Base-by-base conservation (phyloP, 139 green algal genomes). In the Chlamydomonas sp. region DNA sequence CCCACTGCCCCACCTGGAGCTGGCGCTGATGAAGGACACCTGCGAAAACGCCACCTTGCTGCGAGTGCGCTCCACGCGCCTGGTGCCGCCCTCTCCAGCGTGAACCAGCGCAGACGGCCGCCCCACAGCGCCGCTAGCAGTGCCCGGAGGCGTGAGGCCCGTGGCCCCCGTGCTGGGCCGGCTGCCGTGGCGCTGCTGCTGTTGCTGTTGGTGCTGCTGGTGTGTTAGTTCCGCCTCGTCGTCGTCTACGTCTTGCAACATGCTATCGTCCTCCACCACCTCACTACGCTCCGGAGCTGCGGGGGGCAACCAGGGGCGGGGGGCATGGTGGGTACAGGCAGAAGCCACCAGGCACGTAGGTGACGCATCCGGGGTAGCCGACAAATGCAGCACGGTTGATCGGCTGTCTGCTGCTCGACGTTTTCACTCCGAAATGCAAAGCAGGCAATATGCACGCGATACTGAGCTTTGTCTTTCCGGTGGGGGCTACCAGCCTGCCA, bases 1-100 rank as follows among this genome's bases (percentile, higher is more conserved):
- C 31, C 31, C 31, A 49, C 31, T 49, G 31, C 31, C 31, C 31
- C 31, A 49, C 31, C 31, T 49, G 31, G 31, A 49, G 31, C 31
- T 49, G 31, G 31, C 31, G 31, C 31, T 49, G 31, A 49, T 49
- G 31, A 49, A 49, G 31, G 31, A 49, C 10, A 73, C 73, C 73
- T 75, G 63, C 73, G 64, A 31, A 31, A 87, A 87, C 71, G 83
- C 83, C 63, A 87, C 83, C n/a, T 66, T 59, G 71, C 83, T 87
- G 4, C 72, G 63, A 16, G 66, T 20, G 20, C 71, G 31, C 81
- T 76, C 81, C 81, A 85, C 16, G 4, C 12, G 71, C 10, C 71
- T 5, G 7, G 57, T 57, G 17, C 7, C 18, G 18, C 71, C 66
- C 12, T 12, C 12, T 3, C 17, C 12, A 15, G 17, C 12, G 66